Evolutionary conservation across 1,284 basidiomycete species (phyloP).

Genomic region (Kwoniella shivajii): DNA sequence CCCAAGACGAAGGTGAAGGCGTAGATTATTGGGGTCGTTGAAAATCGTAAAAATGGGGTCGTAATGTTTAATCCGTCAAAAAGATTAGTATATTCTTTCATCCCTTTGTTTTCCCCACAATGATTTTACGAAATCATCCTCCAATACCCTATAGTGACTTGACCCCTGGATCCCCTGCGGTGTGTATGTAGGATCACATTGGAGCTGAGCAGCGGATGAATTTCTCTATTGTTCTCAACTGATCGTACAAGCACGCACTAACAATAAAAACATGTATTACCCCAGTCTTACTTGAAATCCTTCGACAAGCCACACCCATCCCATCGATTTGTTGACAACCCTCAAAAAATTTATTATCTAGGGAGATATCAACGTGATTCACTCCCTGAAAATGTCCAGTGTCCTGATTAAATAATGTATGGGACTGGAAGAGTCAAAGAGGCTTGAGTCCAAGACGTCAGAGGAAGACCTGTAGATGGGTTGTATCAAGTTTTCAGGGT

Average conservation of each 20-base stretch:
- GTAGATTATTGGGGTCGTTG: no score
- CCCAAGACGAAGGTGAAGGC: background rate
- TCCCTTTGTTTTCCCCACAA: no score
- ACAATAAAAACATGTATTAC: background rate
- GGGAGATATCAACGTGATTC: no score
- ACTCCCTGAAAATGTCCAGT: no score
- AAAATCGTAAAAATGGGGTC: no score
- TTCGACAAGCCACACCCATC: background rate
- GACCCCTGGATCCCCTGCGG: background rate
- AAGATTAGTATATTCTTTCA: no score
- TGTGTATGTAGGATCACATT: background rate
- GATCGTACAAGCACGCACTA: background rate
- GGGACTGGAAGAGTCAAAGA: no score
- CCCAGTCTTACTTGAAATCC: conserved; percentile 7
- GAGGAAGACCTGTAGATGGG: background rate
- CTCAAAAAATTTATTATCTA: background rate
- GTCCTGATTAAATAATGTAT: background rate
- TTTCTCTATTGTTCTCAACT: conserved; percentile 9
- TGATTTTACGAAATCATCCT: no score
- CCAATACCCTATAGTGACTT: background rate
- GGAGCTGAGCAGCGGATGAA: no score
- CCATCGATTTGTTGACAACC: background rate
- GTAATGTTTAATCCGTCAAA: no score
- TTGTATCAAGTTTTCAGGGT: background rate
- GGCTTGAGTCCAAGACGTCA: background rate